Evolutionary conservation across 169 alveolate species (phyloP), one percentile per base, ranked within the genome.

Genomic region (Eimeria tenella): DNA sequence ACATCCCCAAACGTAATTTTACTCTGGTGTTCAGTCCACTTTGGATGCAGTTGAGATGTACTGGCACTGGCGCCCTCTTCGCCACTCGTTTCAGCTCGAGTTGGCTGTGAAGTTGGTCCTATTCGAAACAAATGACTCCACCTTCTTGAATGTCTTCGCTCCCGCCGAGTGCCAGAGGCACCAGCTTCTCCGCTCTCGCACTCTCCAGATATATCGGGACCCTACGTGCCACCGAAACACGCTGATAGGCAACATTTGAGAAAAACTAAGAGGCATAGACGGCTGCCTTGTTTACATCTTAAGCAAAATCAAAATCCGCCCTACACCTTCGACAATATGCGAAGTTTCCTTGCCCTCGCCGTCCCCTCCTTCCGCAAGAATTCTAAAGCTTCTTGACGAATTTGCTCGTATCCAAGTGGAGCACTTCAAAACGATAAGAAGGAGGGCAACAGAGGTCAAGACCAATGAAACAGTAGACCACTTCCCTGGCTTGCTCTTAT

Each of bases 281-380:
- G 11, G 15, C 21, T 19, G 53, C 19, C 81, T 11, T 7, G 42
- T 71, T 21, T 13, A 31, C 23, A 4, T 15, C 17, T 56, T 70
- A 23, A 21, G 56, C 42, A 71, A 71, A n/a, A 68, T 68, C 21
- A 19, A 68, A 68, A 23, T 6, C 23, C 58, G 81, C 19, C 81
- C 42, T 71, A 71, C 81, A 71, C 23, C 6, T 9, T 9, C 56
- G 25, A 71, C n/a, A 52, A 71, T n/a, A 55, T 53, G 81, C 25
- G 5, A 7, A 15, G 8, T 5, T 19, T 71, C 55, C 21, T 71
- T 55, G 81, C 56, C 55, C 11, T 55, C 55, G 9, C 81, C 81
- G 21, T 71, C 81, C 25, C 81, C 55, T 25, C 81, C 81, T 71
- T 71, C 81, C 23, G 81, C 81, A 19, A 71, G 19, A 1, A 25